Evolutionary conservation across 768 basidiomycete species (phyloP), one percentile per base, ranked within the genome.

Genomic region (Clathrus columnatus): DNA sequence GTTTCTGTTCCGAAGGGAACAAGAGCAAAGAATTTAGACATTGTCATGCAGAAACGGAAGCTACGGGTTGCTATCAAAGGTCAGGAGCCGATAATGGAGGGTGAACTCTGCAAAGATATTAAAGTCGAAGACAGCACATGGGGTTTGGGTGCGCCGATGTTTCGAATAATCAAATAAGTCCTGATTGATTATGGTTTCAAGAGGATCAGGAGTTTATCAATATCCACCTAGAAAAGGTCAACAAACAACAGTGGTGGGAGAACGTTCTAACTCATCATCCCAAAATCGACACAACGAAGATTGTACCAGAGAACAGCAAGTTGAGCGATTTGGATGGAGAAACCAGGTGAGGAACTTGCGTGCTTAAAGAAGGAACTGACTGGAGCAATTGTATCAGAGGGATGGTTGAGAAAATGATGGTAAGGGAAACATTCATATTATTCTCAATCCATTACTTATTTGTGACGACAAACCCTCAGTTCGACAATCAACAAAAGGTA

Each of bases 371-470:
- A 20, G 4, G 49, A 24, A 51, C 56, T 14, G 7, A 50, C 36
- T 48, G 4, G 5, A 61, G 32, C 2, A 63, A n/a, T n/a, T n/a
- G n/a, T n/a, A n/a, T n/a, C n/a, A 90, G 96, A 61, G 92, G 89
- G 1, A 88, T 99, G 89, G 96, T 99, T 3, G 96, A 99, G 71
- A 99, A 99, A 76, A 99, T 99, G 96, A 98, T 99, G 95, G 95
- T 95, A 72, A 62, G 86, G 69, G 23, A 21, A n/a, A 14, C 41
- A 10, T 17, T 46, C 23, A 6, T 30, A 8, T 8, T 47, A 42
- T 21, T 24, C n/a, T 7, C 29, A 55, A 46, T 21, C 20, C 23
- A 45, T 32, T 23, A 11, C 44, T 43, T 11, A 48, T 46, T 7
- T 30, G 20, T 42, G 32, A 32, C 57, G 62, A 59, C n/a, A n/a